These are phyloP conservation scores for Microstegium vimineum DNA, from an alignment of 176 grass and related monocot genomes.

Conservation along the genomic window DNA sequence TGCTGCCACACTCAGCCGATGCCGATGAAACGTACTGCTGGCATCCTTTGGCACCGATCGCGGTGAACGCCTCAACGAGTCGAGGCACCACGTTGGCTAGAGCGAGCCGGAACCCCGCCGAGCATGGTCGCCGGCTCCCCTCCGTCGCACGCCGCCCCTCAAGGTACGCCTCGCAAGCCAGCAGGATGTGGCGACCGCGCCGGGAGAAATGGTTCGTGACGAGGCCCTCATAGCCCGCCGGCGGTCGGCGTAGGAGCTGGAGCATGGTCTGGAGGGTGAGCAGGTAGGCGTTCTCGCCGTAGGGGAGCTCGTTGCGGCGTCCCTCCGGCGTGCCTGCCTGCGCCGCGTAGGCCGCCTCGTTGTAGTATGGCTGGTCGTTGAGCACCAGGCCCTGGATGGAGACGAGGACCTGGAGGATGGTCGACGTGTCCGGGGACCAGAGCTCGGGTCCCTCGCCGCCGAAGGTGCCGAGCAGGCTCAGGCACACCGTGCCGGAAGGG, in stretches of 20 bases:
- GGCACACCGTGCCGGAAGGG: conserved; percentile 27
- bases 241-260: background rate
- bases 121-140: background rate
- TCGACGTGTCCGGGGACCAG: background rate
- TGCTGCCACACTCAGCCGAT: no score
- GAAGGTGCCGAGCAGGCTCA: conserved; percentile 25
- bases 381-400: conserved; percentile 23
- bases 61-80: background rate
- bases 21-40: no score
- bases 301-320: background rate
- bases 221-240: background rate
- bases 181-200: background rate
- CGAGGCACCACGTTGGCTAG: background rate
- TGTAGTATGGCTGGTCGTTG: background rate
- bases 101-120: background rate
- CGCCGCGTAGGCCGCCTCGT: conserved; percentile 2
- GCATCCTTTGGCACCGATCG: no score
- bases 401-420: background rate
- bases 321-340: background rate
- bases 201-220: background rate
- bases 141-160: no score
- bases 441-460: background rate
- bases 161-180: background rate
- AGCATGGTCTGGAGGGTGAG: background rate
- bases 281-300: conserved; percentile 13